Conservation (phyloP, 306 rosid species). For the Hippophae rhamnoides region DNA sequence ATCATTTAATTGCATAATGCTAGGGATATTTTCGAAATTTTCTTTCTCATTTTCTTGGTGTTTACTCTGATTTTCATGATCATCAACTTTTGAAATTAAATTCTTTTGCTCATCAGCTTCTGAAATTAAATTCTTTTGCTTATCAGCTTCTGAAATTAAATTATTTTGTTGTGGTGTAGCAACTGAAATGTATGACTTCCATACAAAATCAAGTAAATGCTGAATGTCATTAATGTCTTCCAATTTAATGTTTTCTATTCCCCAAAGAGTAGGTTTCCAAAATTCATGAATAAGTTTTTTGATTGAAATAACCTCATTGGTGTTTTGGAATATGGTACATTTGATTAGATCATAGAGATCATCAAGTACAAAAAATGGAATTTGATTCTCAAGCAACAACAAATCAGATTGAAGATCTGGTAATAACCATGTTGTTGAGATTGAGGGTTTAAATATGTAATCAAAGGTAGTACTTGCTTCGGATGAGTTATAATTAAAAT, state of each 20-base stretch:
- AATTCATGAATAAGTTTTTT: neutral
- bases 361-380: slow-evolving; percentile 21
- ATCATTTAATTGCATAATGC: slow-evolving; percentile 3
- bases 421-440: neutral
- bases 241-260: no score
- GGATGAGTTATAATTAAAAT: no score
- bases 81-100: no score
- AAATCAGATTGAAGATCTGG: slow-evolving; percentile 6
- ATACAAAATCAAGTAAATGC: no score
- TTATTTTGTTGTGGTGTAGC: no score
- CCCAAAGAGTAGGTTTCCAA: neutral
- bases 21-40: slow-evolving; percentile 7
- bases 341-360: neutral
- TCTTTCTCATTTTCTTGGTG: neutral
- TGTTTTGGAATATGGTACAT: no score
- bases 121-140: no score
- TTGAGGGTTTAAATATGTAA: neutral
- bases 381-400: slow-evolving; percentile 30
- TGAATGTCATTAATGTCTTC: no score
- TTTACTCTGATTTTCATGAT: no score
- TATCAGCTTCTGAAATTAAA: no score
- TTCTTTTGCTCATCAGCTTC: no score
- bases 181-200: no score
- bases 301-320: neutral
- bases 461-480: neutral